phyloP scores from a whole-genome alignment of 306 rosid genomes.

The Cicer pinnatifidum region DNA sequence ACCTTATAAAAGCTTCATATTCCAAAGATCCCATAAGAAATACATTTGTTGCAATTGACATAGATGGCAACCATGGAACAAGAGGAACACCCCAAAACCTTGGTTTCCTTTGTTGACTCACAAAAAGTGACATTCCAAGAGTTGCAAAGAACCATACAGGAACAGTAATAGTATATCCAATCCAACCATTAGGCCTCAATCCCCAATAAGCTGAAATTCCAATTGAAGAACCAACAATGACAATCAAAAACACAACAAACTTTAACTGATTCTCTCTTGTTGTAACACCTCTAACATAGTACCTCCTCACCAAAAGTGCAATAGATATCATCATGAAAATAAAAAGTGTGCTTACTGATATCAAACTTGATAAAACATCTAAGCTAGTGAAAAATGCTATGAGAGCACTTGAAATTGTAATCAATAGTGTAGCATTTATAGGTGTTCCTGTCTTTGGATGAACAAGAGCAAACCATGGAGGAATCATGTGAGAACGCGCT shows the following conservation, averaged over 20 bases:
- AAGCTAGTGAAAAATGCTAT: constrained; percentile 74
- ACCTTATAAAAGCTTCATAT: constrained; percentile 60
- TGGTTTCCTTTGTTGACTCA: constrained; percentile 67
- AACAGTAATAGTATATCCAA: constrained; percentile 59
- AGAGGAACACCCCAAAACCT: constrained; percentile 86
- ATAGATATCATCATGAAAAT: constrained; percentile 73
- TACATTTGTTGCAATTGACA: constrained; percentile 71
- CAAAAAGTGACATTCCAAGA: constrained; percentile 54
- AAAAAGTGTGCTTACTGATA: constrained; percentile 77
- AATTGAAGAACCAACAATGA: constrained; percentile 71
- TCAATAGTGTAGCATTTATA: constrained; percentile 70
- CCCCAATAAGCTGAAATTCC: constrained; percentile 78
- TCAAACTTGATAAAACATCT: constrained; percentile 58
- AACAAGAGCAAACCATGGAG: constrained; percentile 84
- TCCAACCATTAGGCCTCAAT: constrained; percentile 59
- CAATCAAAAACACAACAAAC: constrained; percentile 56
- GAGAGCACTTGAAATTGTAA: constrained; percentile 53
- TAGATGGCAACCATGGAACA: constrained; percentile 83
- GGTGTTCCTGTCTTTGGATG: constrained; percentile 84
- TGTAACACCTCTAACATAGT: constrained; percentile 68
- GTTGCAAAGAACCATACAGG: constrained; percentile 77
- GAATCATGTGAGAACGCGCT: constrained; percentile 82
- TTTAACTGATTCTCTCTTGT: constrained; percentile 51
- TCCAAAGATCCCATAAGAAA: constrained; percentile 80
- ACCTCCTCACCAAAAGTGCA: constrained; percentile 81